Base-by-base conservation (phyloP, 768 basidiomycete species). In the Amanita thiersii region DNA sequence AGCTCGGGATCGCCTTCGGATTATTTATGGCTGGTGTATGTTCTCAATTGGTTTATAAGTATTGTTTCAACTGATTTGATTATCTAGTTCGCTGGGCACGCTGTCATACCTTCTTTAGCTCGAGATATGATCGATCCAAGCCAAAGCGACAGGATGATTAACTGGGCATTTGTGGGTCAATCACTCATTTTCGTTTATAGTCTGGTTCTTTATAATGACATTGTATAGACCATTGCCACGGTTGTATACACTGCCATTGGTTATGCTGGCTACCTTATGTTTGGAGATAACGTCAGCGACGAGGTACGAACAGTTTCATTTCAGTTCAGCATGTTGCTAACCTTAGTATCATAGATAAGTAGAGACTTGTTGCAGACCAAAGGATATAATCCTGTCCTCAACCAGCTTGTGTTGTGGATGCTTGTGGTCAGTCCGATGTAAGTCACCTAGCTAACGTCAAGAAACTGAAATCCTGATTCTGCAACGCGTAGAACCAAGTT, bases 1-100 rank as follows among this genome's bases (percentile, higher is more conserved):
- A 83, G 41, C 64, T 94, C 24, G 85, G 90, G 1, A 59, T 94
- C 19, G 77, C 86, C 10, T 84, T 92, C 50, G 93, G 93, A 1
- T 66, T 98, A 47, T 79, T 97, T 53, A 90, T 98, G 80, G 86
- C 88, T 5, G 90, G 92, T 11, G 88, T 90, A 55, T 54, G 75
- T 55, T 36, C 44, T 19, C 8, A 5, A 23, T 20, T 4, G 9
- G 23, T 12, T 6, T 26, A 11, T 18, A 9, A 18, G 14, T 32
- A 14, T 10, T 14, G 21, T 12, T 28, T 37, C 19, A 42, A 14
- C 21, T 14, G 3, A 26, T 15, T 2, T 20, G 9, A 32, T 18
- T 19, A 7, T 20, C 25, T 50, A 90, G 79, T 93, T 94, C 52
- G 79, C 89, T 2, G 92, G 92, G 1, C 94, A 98, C 56, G 83